Conservation (phyloP, 2,329 filamentous ascomycete species). For the Colletotrichum brevisporum region DNA sequence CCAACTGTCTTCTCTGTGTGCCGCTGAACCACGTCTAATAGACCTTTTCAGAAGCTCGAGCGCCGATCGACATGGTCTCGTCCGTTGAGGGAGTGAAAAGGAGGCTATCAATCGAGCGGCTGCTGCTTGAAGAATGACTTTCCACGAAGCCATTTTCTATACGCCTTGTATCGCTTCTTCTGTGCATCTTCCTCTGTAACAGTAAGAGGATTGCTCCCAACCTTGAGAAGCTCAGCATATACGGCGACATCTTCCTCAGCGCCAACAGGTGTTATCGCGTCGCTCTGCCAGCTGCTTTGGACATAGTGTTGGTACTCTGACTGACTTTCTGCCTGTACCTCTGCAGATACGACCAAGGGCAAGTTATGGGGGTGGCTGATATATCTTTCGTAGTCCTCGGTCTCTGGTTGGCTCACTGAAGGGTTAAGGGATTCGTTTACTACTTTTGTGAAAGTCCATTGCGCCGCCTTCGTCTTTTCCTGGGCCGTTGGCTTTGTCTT, state of each 20-base stretch:
- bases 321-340: slow-evolving; percentile 72
- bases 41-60: slow-evolving; percentile 40
- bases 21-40: slow-evolving; percentile 45
- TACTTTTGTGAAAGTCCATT: slow-evolving; percentile 90
- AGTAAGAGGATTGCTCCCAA: slow-evolving; percentile 87
- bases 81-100: neutral
- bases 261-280: slow-evolving; percentile 61
- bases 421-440: slow-evolving; percentile 90
- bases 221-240: slow-evolving; percentile 82
- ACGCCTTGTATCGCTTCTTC: slow-evolving; percentile 98
- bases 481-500: slow-evolving; percentile 71
- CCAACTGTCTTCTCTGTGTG: slow-evolving; percentile 51
- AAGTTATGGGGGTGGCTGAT: slow-evolving; percentile 91
- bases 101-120: slow-evolving; percentile 66
- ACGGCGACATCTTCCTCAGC: slow-evolving; percentile 78
- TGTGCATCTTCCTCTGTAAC: slow-evolving; percentile 87
- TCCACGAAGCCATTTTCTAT: slow-evolving; percentile 92
- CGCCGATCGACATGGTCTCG: neutral
- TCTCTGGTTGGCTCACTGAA: slow-evolving; percentile 81
- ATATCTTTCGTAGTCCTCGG: slow-evolving; percentile 89
- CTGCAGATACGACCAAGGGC: slow-evolving; percentile 82
- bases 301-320: slow-evolving; percentile 87
- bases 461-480: slow-evolving; percentile 85
- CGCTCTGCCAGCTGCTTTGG: slow-evolving; percentile 75
- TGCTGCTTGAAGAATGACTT: slow-evolving; percentile 98